phyloP scores from a whole-genome alignment of 2,329 filamentous ascomycete genomes.

The Lachnellula cervina region DNA sequence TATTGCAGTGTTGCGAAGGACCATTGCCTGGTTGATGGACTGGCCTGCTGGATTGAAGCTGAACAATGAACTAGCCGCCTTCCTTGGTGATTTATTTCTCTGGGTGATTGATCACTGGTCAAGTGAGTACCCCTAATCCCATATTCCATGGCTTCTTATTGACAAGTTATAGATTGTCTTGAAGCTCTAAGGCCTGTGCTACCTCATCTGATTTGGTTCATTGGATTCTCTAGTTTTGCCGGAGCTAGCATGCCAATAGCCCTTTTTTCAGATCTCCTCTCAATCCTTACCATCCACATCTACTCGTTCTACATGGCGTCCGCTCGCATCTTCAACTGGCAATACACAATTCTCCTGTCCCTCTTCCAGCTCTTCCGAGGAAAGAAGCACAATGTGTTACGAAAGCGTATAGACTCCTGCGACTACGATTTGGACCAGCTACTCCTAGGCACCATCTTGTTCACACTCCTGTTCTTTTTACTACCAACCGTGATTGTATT shows the following conservation, averaged over 20 bases:
- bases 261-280: slow-evolving; percentile 89
- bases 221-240: slow-evolving; percentile 91
- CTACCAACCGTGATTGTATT: slow-evolving; percentile 94
- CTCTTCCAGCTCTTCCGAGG: slow-evolving; percentile 98
- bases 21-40: slow-evolving; percentile 93
- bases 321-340: slow-evolving; percentile 97
- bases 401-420: slow-evolving; percentile 97
- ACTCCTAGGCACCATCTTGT: slow-evolving; percentile 91
- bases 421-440: slow-evolving; percentile 98
- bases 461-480: slow-evolving; percentile 91
- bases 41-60: slow-evolving; percentile 94
- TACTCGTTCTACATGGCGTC: slow-evolving; percentile 98
- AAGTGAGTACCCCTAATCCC: slow-evolving; percentile 46
- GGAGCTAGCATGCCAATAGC: slow-evolving; percentile 97
- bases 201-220: slow-evolving; percentile 84
- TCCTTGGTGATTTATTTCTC: slow-evolving; percentile 89
- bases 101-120: slow-evolving; percentile 99
- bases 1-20: slow-evolving; percentile 78
- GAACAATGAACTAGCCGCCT: slow-evolving; percentile 88
- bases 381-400: slow-evolving; percentile 94
- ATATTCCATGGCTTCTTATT: not conserved
- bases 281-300: slow-evolving; percentile 88
- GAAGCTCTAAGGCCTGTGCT: slow-evolving; percentile 70
- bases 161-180: slow-evolving; percentile 57
- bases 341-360: slow-evolving; percentile 91